Evolutionary conservation across 2,329 filamentous ascomycete genomes (phyloP).

Genomic region (Claviceps citrina): DNA sequence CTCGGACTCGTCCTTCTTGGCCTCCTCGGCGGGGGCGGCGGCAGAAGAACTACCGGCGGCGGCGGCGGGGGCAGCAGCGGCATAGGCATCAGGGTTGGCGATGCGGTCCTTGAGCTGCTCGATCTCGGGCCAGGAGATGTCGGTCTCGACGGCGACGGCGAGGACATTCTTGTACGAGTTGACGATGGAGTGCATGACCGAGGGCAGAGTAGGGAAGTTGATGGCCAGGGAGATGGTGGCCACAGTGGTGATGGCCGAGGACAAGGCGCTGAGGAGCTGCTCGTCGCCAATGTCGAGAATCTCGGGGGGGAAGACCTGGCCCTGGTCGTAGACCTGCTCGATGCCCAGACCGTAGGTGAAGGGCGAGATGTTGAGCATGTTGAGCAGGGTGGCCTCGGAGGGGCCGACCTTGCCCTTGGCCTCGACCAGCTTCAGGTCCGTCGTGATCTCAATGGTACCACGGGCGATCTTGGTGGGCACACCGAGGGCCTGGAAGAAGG

Average conservation of each 20-base stretch:
- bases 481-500: slow-evolving; percentile 99
- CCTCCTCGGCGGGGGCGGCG: slow-evolving; percentile 41
- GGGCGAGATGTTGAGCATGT: slow-evolving; percentile 99
- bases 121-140: slow-evolving; percentile 89
- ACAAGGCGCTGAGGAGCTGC: slow-evolving; percentile 77
- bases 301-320: slow-evolving; percentile 72
- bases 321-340: slow-evolving; percentile 90
- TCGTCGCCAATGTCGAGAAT: slow-evolving; percentile 92
- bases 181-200: slow-evolving; percentile 89
- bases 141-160: slow-evolving; percentile 76
- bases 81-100: slow-evolving; percentile 95
- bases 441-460: slow-evolving; percentile 99
- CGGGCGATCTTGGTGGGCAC: slow-evolving; percentile 99
- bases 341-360: slow-evolving; percentile 99
- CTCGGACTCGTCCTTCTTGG: slow-evolving; percentile 52
- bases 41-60: slow-evolving; percentile 28
- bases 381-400: slow-evolving; percentile 95
- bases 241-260: slow-evolving; percentile 69
- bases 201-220: slow-evolving; percentile 92
- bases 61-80: slow-evolving; percentile 58
- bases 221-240: slow-evolving; percentile 79
- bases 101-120: slow-evolving; percentile 98
- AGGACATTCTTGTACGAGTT: slow-evolving; percentile 97
- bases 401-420: slow-evolving; percentile 86
- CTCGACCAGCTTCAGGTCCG: slow-evolving; percentile 95